phyloP scores from a whole-genome alignment of 495 filamentous ascomycete genomes.

The Amniculicola lignicola region DNA sequence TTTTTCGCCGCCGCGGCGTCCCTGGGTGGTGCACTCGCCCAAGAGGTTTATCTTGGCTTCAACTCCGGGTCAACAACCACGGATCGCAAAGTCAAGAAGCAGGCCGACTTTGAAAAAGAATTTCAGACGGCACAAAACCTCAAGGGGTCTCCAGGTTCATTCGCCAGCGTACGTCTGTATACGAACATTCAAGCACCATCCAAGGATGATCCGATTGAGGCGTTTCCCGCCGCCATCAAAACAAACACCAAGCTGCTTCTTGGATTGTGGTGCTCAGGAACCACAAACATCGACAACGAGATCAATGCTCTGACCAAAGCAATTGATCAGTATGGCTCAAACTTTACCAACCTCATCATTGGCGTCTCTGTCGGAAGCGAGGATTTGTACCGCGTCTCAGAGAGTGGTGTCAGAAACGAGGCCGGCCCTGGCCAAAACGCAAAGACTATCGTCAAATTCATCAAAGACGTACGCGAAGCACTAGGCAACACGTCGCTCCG shows the following conservation, averaged over 20 bases:
- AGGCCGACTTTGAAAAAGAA: constrained; percentile 65
- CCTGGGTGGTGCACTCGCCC: constrained; percentile 16
- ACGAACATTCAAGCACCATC: constrained; percentile 62
- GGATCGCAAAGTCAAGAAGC: constrained; percentile 58
- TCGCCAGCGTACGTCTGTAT: constrained; percentile 68
- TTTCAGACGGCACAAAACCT: constrained; percentile 72
- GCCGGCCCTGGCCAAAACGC: constrained; percentile 11
- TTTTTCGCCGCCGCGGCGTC: constrained; percentile 5
- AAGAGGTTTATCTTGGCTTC: constrained; percentile 59
- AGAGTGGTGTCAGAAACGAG: constrained; percentile 46
- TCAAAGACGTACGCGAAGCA: constrained; percentile 14
- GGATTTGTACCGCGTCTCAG: constrained; percentile 73
- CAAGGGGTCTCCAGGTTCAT: constrained; percentile 60
- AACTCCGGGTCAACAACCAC: constrained; percentile 68
- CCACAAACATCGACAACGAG: constrained; percentile 56
- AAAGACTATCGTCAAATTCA: constrained; percentile 11
- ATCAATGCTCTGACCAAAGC: constrained; percentile 60
- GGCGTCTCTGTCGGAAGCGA: constrained; percentile 86
- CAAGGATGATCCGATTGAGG: constrained; percentile 51
- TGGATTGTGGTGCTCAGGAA: constrained; percentile 64
- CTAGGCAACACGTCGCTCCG: constrained; percentile 27
- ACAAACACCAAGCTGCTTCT: constrained; percentile 58
- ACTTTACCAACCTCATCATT: constrained; percentile 59
- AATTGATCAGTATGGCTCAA: constrained; percentile 56
- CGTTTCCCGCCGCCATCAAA: constrained; percentile 50